Conservation (phyloP, 75 land plant genomes). For the Pinus albicaulis region DNA sequence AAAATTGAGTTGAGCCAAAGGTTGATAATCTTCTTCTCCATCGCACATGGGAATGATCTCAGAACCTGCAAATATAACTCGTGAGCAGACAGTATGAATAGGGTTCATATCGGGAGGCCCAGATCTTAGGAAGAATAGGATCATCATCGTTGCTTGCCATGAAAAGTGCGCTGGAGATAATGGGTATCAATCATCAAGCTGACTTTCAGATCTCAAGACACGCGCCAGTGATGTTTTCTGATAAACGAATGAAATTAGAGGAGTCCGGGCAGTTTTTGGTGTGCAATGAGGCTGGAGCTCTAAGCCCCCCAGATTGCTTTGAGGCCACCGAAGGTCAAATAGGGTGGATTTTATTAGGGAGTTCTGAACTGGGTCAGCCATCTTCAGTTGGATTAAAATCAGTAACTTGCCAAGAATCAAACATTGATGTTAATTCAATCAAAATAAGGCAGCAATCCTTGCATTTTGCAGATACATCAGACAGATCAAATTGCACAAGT, state of each 20-base stretch:
- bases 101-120: neutral
- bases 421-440: neutral
- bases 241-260: slow-evolving; percentile 5
- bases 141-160: neutral
- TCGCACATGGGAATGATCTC: neutral
- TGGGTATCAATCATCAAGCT: slow-evolving; percentile 1
- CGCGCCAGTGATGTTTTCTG: neutral
- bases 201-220: neutral
- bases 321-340: neutral
- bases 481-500: neutral
- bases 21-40: too few species aligned
- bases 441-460: neutral
- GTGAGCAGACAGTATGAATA: neutral
- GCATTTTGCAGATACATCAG: neutral
- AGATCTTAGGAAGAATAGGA: neutral
- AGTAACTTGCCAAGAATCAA: too few species aligned
- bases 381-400: neutral
- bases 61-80: neutral
- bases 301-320: neutral
- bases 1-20: too few species aligned
- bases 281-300: neutral
- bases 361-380: neutral
- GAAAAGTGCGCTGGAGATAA: neutral
- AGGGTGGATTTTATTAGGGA: neutral
- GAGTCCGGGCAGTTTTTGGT: neutral